A percentile compares a stretch with the other conserved stretches of the same genome.
phyloP scores from a whole-genome alignment of 2,329 filamentous ascomycete genomes.

The Teratosphaeria gauchensis region DNA sequence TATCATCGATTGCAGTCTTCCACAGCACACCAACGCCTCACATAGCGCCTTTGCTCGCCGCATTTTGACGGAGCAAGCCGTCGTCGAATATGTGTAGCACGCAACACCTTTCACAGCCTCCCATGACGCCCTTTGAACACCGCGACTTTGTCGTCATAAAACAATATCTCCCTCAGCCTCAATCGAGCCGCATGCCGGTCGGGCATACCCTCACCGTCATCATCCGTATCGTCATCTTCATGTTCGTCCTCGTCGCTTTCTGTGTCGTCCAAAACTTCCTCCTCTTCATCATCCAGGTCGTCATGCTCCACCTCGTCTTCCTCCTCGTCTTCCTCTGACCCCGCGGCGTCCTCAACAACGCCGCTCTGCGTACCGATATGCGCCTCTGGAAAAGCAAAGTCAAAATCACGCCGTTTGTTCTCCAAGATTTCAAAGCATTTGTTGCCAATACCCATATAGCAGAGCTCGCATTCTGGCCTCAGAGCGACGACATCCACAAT shows the following conservation, averaged over 20 bases:
- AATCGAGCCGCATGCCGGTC: slow-evolving; percentile 34
- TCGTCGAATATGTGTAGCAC: not conserved
- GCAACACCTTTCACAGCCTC: slow-evolving; percentile 21
- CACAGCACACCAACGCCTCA: not conserved
- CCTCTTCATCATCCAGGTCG: slow-evolving; percentile 26
- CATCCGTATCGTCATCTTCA: slow-evolving; percentile 29
- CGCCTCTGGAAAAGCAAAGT: slow-evolving; percentile 37
- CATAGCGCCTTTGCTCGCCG: not conserved
- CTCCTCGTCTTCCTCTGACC: slow-evolving; percentile 38
- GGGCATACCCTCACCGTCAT: slow-evolving; percentile 4
- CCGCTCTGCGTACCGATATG: slow-evolving; percentile 33
- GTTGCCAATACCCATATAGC: slow-evolving; percentile 63
- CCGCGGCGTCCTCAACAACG: slow-evolving; percentile 15
- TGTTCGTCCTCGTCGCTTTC: slow-evolving; percentile 20
- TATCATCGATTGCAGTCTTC: not conserved
- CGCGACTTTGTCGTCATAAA: slow-evolving; percentile 74
- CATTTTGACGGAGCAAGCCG: too few relatives aligned
- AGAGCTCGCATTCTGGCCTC: slow-evolving; percentile 64
- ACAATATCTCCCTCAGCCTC: slow-evolving; percentile 66
- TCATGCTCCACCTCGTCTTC: slow-evolving; percentile 39
- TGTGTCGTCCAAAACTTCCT: slow-evolving; percentile 32
- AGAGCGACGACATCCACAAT: slow-evolving; percentile 70
- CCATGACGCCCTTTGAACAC: slow-evolving; percentile 70
- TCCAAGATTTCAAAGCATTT: slow-evolving; percentile 81
- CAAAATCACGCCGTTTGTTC: slow-evolving; percentile 34